A percentile compares a stretch with the other conserved stretches of the same genome.
Conservation (phyloP, 2,329 filamentous ascomycete genomes). For the Aureobasidium musti region DNA sequence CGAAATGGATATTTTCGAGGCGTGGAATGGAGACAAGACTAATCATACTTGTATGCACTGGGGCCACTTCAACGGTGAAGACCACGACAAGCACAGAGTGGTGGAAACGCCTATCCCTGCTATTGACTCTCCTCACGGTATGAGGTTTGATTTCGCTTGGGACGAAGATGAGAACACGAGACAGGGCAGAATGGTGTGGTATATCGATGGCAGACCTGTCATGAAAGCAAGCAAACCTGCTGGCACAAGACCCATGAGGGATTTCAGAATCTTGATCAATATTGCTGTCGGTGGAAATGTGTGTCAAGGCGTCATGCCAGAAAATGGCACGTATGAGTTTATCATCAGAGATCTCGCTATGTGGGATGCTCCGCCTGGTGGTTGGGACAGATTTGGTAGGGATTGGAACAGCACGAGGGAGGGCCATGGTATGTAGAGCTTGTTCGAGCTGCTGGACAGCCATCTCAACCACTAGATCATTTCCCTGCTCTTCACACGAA, state of each 20-base stretch:
- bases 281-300: conserved; percentile 65
- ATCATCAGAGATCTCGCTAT: conserved; percentile 57
- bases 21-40: conserved; percentile 60
- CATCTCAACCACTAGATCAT: not conserved
- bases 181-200: conserved; percentile 58
- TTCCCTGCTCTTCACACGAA: not conserved
- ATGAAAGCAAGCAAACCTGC: conserved; percentile 59
- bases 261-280: conserved; percentile 60
- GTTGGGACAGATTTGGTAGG: conserved; percentile 57
- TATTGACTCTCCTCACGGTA: conserved; percentile 49
- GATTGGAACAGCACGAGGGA: conserved; percentile 49
- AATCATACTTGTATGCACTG: conserved; percentile 63
- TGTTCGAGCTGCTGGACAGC: not conserved
- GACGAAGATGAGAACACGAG: conserved; percentile 49
- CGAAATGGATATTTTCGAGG: conserved; percentile 63
- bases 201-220: conserved; percentile 58
- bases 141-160: conserved; percentile 61
- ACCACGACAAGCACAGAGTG: conserved; percentile 60
- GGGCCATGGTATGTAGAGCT: conserved; percentile 31
- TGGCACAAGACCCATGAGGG: conserved; percentile 57
- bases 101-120: conserved; percentile 54
- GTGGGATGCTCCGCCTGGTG: conserved; percentile 56
- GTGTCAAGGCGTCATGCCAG: conserved; percentile 55
- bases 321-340: conserved; percentile 59
- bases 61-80: conserved; percentile 57